Base-by-base conservation (phyloP, 768 basidiomycete species). In the Russula sp. region DNA sequence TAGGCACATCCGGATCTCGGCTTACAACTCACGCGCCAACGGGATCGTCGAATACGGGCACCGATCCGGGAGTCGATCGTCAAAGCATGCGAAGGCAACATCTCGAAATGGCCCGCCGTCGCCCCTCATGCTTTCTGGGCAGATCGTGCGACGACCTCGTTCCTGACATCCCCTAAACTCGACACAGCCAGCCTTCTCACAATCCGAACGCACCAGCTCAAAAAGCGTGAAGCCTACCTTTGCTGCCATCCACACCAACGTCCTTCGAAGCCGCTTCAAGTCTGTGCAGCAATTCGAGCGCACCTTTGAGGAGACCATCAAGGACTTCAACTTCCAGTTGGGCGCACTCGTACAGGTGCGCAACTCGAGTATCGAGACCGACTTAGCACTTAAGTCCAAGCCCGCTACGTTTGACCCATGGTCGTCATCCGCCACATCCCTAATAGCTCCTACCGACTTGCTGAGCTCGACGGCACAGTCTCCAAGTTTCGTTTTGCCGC, bases 51-150 rank as follows among this genome's bases (percentile, higher is more conserved):
- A 42, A 38, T 2, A 22, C 1, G 36, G 38, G 13, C 53, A 38
- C 22, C n/a, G 53, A 55, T 55, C 4, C 42, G 75, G 10, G 75
- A 78, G 63, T 73, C 72, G 0, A 40, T 36, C 3, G 42, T 62
- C 46, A 48, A 40, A 48, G 73, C 75, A 0, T 68, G 71, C 5
- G 69, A 72, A 5, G 74, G 76, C 1, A 71, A 42, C 18, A 5
- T 7, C 16, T 42, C 40, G 2, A 42, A 42, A 18, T 42, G 40
- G 40, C 40, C 40, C 0, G 75, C n/a, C 0, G 9, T 48, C 22
- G 1, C 46, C 79, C 11, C 61, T 72, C 0, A 68, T 78, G 0
- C 18, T 0, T 42, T 42, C 5, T 42, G 40, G 40, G 40, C 40
- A 5, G 40, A 42, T 14, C 40, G 40, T 1, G 40, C 18, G 0